phyloP scores from a whole-genome alignment of 768 basidiomycete species.

The Macrolepiota fuliginosa region DNA sequence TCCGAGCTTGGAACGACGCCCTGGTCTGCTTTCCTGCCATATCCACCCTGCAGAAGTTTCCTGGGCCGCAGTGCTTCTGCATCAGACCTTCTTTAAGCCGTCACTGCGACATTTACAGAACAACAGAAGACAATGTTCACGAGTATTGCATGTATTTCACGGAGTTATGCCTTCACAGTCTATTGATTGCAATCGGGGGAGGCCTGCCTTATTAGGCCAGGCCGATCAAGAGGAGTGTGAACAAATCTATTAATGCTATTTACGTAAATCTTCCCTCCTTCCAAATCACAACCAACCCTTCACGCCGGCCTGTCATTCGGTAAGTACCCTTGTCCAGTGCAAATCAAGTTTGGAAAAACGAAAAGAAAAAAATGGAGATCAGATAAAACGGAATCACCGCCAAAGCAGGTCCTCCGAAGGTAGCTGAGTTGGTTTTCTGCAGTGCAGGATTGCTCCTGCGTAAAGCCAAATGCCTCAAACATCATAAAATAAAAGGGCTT shows the following conservation, averaged over 20 bases:
- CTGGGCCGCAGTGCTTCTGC: not conserved
- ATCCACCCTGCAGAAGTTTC: not conserved
- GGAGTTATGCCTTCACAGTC: not conserved
- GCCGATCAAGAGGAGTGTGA: not conserved
- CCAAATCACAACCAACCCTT: not conserved
- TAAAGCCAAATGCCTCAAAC: conserved; percentile 97
- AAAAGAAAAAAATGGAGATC: conserved; percentile 17
- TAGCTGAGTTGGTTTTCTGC: conserved; percentile 91
- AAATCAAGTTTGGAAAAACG: not conserved
- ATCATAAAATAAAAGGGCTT: conserved; percentile 44
- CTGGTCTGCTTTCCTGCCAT: conserved; percentile 2
- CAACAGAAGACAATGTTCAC: not conserved
- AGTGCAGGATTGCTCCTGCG: conserved; percentile 63
- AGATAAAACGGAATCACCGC: conserved; percentile 43
- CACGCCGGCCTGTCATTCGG: conserved; percentile 4
- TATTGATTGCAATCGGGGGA: not conserved
- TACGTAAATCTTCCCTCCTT: not conserved
- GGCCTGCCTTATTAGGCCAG: not conserved
- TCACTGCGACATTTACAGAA: not conserved
- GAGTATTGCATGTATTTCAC: not conserved
- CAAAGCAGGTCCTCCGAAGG: conserved; percentile 67
- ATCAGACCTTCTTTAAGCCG: not conserved
- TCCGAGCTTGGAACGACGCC: conserved; percentile 10
- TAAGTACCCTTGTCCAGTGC: not conserved
- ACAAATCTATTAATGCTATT: not conserved